phyloP scores from a whole-genome alignment of 2,329 filamentous ascomycete species.

The Arthroderma sp. region DNA sequence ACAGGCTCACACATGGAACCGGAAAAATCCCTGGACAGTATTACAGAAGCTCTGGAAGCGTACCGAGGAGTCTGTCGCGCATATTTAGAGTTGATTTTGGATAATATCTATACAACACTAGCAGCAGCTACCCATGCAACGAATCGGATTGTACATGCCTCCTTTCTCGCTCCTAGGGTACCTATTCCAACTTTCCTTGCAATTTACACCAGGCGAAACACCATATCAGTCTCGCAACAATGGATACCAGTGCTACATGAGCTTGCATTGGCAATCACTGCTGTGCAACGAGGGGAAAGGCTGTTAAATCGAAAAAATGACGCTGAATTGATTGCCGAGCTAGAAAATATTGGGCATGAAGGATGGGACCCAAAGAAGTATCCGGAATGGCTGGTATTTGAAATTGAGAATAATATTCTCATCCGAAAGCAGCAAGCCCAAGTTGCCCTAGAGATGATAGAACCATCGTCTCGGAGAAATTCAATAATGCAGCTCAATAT shows the following conservation, averaged over 20 bases:
- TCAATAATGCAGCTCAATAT: constrained; percentile 52
- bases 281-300: not conserved
- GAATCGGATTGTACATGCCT: not conserved
- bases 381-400: constrained; percentile 51
- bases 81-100: not conserved
- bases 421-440: constrained; percentile 47
- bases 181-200: not conserved
- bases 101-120: not conserved
- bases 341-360: constrained; percentile 38
- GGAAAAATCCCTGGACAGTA: not conserved
- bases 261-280: not conserved
- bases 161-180: not conserved
- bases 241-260: not conserved
- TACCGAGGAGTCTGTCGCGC: not conserved
- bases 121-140: not conserved
- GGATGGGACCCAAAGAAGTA: constrained; percentile 41
- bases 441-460: constrained; percentile 46
- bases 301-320: not conserved
- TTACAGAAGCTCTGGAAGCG: not conserved
- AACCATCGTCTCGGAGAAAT: constrained; percentile 30
- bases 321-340: not conserved
- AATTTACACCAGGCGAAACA: not conserved
- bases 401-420: constrained; percentile 49
- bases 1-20: not conserved
- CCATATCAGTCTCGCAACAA: not conserved